phyloP scores from a whole-genome alignment of 495 filamentous ascomycete genomes.

The Friedmanniomyces endolithicus region DNA sequence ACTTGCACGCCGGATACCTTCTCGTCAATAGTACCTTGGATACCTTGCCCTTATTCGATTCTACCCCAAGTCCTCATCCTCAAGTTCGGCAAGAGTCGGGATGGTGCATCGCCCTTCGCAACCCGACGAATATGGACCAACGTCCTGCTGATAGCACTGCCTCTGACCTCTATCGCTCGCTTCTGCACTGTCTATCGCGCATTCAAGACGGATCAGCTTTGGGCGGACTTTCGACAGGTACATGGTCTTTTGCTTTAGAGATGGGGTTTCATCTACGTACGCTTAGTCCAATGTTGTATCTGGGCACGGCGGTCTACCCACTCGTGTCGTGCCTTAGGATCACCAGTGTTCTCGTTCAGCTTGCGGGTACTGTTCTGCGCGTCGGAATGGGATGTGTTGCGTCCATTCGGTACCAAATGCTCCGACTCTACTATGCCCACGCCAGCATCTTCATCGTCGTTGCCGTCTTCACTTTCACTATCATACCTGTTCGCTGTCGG shows the following conservation, averaged over 20 bases:
- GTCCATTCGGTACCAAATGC: not conserved
- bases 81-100: not conserved
- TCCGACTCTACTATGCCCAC: not conserved
- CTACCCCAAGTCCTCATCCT: not conserved
- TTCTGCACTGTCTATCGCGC: not conserved
- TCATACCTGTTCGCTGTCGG: not conserved
- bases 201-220: not conserved
- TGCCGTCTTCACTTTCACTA: not conserved
- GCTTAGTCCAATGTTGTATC: not conserved
- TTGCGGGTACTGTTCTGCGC: not conserved
- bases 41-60: not conserved
- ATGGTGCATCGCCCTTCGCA: conserved; percentile 3
- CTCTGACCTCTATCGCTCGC: not conserved
- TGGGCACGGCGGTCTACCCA: conserved; percentile 7
- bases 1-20: no score
- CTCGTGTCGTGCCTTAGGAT: not conserved
- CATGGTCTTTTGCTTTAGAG: not conserved
- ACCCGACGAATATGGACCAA: not conserved
- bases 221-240: not conserved
- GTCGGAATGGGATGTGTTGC: not conserved
- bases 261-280: conserved; percentile 1
- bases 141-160: not conserved
- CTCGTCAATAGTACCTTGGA: not conserved
- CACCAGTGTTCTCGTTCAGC: not conserved
- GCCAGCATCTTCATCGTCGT: not conserved